Conservation (phyloP, 345 rosid genomes). For the Salix arbutifolia region DNA sequence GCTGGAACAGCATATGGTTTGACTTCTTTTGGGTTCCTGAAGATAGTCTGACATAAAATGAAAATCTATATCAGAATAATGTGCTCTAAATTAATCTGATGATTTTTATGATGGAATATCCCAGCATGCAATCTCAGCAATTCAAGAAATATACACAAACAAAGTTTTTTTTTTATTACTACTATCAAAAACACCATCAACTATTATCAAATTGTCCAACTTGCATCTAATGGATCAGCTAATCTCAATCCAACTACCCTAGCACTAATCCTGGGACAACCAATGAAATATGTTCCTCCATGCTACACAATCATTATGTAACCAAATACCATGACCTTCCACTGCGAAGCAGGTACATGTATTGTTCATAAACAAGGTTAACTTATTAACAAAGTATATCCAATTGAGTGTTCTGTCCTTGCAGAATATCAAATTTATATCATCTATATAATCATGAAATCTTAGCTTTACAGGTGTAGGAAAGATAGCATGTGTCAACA, state of each 20-base stretch:
- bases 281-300: not conserved
- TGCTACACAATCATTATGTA: not conserved
- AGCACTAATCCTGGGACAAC: not conserved
- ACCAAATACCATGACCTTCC: not conserved
- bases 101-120: not conserved
- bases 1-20: conserved; percentile 67
- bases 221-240: not conserved
- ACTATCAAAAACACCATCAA: not conserved
- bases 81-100: not conserved
- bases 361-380: not conserved
- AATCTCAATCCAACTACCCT: not conserved
- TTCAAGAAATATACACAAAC: not conserved
- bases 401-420: not conserved
- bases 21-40: conserved; percentile 81
- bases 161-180: not conserved
- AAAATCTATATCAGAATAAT: conserved; percentile 1
- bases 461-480: not conserved
- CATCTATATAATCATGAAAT: not conserved
- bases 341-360: not conserved
- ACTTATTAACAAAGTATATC: not conserved
- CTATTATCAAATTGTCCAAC: not conserved
- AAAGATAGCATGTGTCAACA: not conserved
- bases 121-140: not conserved
- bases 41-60: conserved; percentile 67
- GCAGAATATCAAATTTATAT: not conserved